Percentiles rank a stretch among this genome's conserved stretches.
These are phyloP conservation scores for Venturia aucupariae DNA, from an alignment of 2,329 filamentous ascomycete genomes.

Conservation along the genomic window DNA sequence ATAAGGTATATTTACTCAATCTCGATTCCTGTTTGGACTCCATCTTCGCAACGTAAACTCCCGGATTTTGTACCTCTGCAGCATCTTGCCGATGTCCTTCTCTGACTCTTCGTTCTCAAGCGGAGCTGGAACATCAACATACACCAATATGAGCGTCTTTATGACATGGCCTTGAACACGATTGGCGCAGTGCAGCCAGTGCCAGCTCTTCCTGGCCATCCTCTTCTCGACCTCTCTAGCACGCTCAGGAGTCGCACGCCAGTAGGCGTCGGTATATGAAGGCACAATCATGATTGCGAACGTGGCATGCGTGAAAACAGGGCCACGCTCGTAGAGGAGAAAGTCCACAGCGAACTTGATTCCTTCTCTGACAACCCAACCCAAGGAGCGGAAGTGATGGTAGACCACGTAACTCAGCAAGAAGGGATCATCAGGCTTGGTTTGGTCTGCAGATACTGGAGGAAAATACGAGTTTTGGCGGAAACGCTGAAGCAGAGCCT, in stretches of 20 bases:
- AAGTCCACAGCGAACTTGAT: conserved; percentile 95
- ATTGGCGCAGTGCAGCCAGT: conserved; percentile 82
- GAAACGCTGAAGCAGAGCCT: conserved; percentile 46
- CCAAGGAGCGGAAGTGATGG: conserved; percentile 90
- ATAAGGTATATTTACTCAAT: background rate
- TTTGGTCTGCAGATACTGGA: conserved; percentile 29
- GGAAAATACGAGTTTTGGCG: conserved; percentile 63
- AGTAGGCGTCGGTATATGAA: conserved; percentile 65
- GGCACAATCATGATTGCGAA: conserved; percentile 82
- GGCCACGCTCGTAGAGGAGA: conserved; percentile 86
- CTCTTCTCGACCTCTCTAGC: conserved; percentile 28
- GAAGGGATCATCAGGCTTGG: conserved; percentile 46
- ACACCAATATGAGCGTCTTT: conserved; percentile 82
- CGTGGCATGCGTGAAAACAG: conserved; percentile 90
- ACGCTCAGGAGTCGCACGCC: conserved; percentile 45
- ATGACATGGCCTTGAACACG: conserved; percentile 81
- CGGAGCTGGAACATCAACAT: conserved; percentile 80
- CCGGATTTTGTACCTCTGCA: conserved; percentile 65
- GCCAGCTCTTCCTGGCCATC: conserved; percentile 46
- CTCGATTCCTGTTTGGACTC: conserved; percentile 69
- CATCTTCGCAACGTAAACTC: conserved; percentile 77
- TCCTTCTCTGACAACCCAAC: conserved; percentile 87
- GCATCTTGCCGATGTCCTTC: conserved; percentile 50
- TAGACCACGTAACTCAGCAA: conserved; percentile 81
- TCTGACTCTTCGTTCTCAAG: conserved; percentile 31